Base-by-base conservation (phyloP, 768 basidiomycete species). In the Pleurotus salmoneostramineus region DNA sequence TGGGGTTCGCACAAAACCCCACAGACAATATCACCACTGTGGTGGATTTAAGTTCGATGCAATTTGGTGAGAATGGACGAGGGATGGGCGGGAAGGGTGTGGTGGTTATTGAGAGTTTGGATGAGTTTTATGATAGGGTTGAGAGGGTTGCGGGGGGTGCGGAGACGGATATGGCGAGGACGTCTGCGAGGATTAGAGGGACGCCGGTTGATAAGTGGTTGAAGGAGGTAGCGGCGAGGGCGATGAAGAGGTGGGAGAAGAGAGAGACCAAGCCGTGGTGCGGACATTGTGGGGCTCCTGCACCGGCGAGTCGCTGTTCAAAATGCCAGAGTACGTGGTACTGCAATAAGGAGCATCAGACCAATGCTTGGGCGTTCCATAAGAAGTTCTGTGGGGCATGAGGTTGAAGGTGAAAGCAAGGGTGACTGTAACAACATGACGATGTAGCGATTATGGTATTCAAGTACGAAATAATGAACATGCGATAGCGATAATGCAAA, bases 1-100 rank as follows among this genome's bases (percentile, higher is more conserved):
- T 60, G 12, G 60, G 31, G 3, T 66, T 66, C 40, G 5, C 50
- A 1, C 40, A 51, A 6, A 36, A 43, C 5, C 3, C 34, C 3
- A 50, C 40, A 11, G 59, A 31, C 10, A 40, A 44, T 27, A 52
- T 40, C 5, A 33, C 32, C 17, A 27, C 51, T 10, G 40, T 64
- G 0, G 50, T 64, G 1, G 65, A 66, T 35, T 46, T 63, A 12
- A 46, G 60, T 7, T 64, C 65, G 12, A 58, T 66, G 58, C 65
- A 66, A 42, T 66, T 66, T 44, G 65, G 65, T 12, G 63, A 63
- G 40, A 52, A 48, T 8, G 65, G 65, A 6, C 59, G 65, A 4
- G 65, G 65, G 3, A 21, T 50, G 11, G 57, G 58, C 3, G 63
- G 62, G 1, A 60, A 56, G 37, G 47, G 57, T 10, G 50, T 51